Percentiles rank a stretch among this genome's conserved stretches.
Conservation (phyloP, 139 green algal species). For the Coccomyxa sp. region DNA sequence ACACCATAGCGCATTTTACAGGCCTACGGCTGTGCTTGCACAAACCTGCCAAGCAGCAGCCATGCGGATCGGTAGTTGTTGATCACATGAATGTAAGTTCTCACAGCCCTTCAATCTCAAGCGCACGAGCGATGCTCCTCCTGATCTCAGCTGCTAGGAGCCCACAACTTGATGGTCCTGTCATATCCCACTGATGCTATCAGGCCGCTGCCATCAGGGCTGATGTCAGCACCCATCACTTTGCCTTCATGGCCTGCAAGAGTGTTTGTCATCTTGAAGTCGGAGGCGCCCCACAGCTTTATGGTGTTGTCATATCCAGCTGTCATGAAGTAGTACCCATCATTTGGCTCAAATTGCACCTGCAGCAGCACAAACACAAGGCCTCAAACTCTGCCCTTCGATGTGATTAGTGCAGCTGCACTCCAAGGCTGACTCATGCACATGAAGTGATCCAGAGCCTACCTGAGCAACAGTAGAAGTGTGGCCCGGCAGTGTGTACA, state of each 20-base stretch:
- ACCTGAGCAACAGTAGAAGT: slow-evolving; percentile 60
- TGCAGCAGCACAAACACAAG: slow-evolving; percentile 6
- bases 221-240: slow-evolving; percentile 85
- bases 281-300: slow-evolving; percentile 50
- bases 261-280: slow-evolving; percentile 61
- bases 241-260: slow-evolving; percentile 92
- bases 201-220: slow-evolving; percentile 24
- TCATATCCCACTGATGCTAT: slow-evolving; percentile 77
- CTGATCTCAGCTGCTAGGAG: no score
- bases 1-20: no score
- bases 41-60: no score
- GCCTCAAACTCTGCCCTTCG: background rate
- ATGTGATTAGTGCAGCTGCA: no score
- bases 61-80: no score
- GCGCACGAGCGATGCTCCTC: no score
- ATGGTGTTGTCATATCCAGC: slow-evolving; percentile 66
- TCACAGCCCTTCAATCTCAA: no score
- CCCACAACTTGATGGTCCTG: slow-evolving; percentile 84
- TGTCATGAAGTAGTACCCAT: slow-evolving; percentile 72
- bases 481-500: slow-evolving; percentile 84
- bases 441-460: background rate
- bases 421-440: background rate
- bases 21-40: no score
- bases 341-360: slow-evolving; percentile 67
- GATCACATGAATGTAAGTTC: no score